Percentiles rank a stretch among this genome's conserved stretches.
phyloP scores from a whole-genome alignment of 192 early-diverging fungal genomes.

The Coemansia sp. region DNA sequence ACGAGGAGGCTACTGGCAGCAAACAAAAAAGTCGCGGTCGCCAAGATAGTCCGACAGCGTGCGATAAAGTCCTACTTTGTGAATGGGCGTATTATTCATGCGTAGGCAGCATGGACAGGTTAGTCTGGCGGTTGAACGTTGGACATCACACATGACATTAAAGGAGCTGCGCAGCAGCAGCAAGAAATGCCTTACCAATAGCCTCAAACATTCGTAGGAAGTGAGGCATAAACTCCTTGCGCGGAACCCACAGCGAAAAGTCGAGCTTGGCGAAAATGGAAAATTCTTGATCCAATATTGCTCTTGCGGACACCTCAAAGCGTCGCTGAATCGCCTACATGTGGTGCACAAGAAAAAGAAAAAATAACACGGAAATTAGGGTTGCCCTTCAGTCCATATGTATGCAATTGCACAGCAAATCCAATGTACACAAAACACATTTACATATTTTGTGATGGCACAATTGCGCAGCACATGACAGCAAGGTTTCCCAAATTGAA shows the following conservation, averaged over 20 bases:
- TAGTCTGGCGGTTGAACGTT: neutral
- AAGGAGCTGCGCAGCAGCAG: neutral
- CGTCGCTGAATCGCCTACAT: conserved; percentile 65
- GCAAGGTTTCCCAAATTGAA: neutral
- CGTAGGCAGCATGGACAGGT: too few species aligned
- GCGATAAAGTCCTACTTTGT: conserved; percentile 14
- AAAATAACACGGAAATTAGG: neutral
- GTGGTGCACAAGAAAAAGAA: conserved; percentile 9
- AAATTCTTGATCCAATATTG: conserved; percentile 87
- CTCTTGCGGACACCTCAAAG: conserved; percentile 70
- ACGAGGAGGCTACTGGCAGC: neutral
- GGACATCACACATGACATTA: neutral
- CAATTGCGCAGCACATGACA: neutral
- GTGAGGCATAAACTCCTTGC: conserved; percentile 88
- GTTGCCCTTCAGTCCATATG: neutral
- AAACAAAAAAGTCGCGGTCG: conserved; percentile 12
- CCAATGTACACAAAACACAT: neutral
- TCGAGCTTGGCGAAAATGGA: conserved; percentile 84
- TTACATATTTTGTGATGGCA: neutral
- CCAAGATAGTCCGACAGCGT: conserved; percentile 32
- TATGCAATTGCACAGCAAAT: neutral
- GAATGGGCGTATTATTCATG: neutral
- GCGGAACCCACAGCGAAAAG: conserved; percentile 84
- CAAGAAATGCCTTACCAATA: conserved; percentile 54
- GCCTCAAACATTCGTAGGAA: conserved; percentile 75